Evolutionary conservation across 805 yeast genomes (phyloP), one percentile per base, ranked within the genome.

Genomic region (Saccharomycopsis sp.): DNA sequence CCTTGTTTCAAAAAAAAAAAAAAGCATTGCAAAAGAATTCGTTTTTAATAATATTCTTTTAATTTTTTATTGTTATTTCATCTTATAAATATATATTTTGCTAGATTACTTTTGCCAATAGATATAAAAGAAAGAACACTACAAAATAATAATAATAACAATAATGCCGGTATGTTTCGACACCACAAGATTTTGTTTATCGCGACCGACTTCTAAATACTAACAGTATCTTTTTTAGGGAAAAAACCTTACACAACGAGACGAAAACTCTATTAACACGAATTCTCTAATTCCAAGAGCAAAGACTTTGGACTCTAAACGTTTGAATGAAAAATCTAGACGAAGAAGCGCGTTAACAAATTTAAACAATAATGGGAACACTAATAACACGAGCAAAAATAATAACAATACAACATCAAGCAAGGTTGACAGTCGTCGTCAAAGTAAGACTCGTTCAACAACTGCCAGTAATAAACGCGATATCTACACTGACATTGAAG

Each of bases 401-500:
- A 5, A 17, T 7, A 31, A 31, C 14, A 14, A 14, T 8, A 14
- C 35, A 14, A 8, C 35, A 17, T 5, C 9, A 20, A 8, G 17
- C 7, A 8, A 8, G 20, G 8, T 6, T 9, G 35, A 17, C 9
- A 20, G 17, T 17, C 35, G 35, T 5, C 35, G 35, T 14, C 35
- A 14, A 17, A 9, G 19, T 20, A 31, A 31, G 11, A 9, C 35
- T 9, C 35, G 35, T 20, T 13, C 8, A 26, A 26, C 29, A 8
- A 14, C 35, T 20, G n/a, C n/a, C n/a, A n/a, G n/a, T n/a, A n/a
- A n/a, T n/a, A 31, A 31, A 20, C 5, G 11, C 8, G 35, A 31
- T 17, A 31, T 31, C 35, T 31, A 31, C 35, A 31, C 35, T 20
- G 35, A 31, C 35, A 8, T 9, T 13, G 29, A 26, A 26, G 35